These are phyloP conservation scores for Cyberlindnera maritima DNA, from an alignment of 805 yeast genomes.

Conservation along the genomic window DNA sequence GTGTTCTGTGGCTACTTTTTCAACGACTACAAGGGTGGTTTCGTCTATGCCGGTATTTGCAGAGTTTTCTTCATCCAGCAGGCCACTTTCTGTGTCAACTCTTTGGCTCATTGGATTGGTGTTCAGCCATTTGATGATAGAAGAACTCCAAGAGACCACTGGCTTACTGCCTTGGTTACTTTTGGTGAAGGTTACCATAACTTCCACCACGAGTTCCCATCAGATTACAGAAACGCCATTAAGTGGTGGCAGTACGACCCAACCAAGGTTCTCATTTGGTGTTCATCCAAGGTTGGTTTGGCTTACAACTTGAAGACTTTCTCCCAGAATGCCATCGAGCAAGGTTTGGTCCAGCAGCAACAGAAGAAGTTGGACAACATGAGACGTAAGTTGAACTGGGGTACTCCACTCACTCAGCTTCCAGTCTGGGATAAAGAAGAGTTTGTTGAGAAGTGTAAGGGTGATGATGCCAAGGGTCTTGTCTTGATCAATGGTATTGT, in stretches of 20 bases:
- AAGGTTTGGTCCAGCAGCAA: slow-evolving; percentile 78
- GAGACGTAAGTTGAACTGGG: slow-evolving; percentile 70
- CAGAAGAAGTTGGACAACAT: slow-evolving; percentile 72
- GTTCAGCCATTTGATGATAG: slow-evolving; percentile 83
- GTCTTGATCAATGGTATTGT: slow-evolving; percentile 77
- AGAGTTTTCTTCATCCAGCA: slow-evolving; percentile 74
- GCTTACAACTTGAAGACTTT: slow-evolving; percentile 70
- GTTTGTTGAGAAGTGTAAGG: slow-evolving; percentile 41
- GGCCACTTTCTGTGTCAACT: slow-evolving; percentile 83
- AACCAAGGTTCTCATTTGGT: slow-evolving; percentile 62
- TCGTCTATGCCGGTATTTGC: slow-evolving; percentile 70
- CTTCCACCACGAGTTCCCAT: slow-evolving; percentile 89
- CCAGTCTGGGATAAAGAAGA: slow-evolving; percentile 75
- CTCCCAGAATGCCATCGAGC: slow-evolving; percentile 78
- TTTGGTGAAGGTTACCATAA: slow-evolving; percentile 90
- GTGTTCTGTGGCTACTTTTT: slow-evolving; percentile 52
- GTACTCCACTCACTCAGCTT: slow-evolving; percentile 59
- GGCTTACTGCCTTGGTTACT: slow-evolving; percentile 75
- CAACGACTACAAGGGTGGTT: slow-evolving; percentile 69
- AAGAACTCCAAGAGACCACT: slow-evolving; percentile 84
- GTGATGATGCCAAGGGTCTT: slow-evolving; percentile 47
- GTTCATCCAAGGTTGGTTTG: slow-evolving; percentile 61
- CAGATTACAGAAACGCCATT: slow-evolving; percentile 84
- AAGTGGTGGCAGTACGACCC: slow-evolving; percentile 90
- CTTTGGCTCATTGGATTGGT: slow-evolving; percentile 86